Evolutionary conservation across 225 moss, liverwort and hornwort species (phyloP), one percentile per base, ranked within the genome.

Genomic region (Polytrichum commune): DNA sequence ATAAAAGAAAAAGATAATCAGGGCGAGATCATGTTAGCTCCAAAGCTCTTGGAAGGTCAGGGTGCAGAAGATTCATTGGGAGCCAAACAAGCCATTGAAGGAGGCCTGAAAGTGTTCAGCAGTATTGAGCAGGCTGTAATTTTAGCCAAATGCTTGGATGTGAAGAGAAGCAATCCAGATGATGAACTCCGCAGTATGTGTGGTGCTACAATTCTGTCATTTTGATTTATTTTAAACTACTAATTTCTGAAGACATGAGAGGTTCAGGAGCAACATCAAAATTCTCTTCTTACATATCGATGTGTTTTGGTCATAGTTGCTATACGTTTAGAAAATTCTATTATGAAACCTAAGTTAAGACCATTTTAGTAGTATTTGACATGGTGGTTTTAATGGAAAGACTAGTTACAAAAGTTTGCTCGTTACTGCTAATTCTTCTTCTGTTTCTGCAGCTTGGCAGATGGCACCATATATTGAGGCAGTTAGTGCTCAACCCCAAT

Each of bases 391-490:
- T 38, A 38, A 38, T 38, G 38, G 3, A 38, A 38, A 38, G 3
- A 10, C 13, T 0, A 38, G 3, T 38, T 13, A 38, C 8, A 33
- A 33, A 33, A 8, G 8, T 8, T 33, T 33, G 8, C 38, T 13
- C 38, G 13, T 10, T 38, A 38, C 38, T 38, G 38, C 38, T 10
- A 38, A 3, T 13, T 38, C 38, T 10, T 38, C 10, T 54, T 72
- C 27, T 29, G 65, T 65, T 67, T 61, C 61, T 78, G 72, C 81
- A 96, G 96, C 86, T 38, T 98, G 97, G 94, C 94, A 98, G 81
- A 94, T 98, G 92, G 98, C 98, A 74, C 98, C 98, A 9, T 98
- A 85, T 54, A 95, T 98, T 72, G 98, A 98, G 75, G 92, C 95
- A 76, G 87, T 98, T 28, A 77, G 91, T 76, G 82, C 75, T 62